A percentile compares a stretch with the other conserved stretches of the same genome.
Evolutionary conservation across 148 eudicot genomes (phyloP).

Genomic region (Selenicereus undatus): DNA sequence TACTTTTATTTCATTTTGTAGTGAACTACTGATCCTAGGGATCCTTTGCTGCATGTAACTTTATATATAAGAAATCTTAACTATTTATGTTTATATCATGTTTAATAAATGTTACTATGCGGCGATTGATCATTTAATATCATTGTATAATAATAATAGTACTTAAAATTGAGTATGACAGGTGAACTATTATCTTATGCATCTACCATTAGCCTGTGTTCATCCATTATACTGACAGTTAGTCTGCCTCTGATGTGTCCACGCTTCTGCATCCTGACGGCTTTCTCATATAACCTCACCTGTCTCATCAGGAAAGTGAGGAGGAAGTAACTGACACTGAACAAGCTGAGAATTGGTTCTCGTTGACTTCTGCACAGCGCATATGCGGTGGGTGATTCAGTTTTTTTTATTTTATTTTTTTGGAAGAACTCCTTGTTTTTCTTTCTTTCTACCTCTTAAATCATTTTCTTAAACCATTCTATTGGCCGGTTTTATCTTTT

Average conservation of each 20-base stretch:
- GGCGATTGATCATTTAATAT: background rate
- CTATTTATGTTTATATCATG: background rate
- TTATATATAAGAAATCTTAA: too few species aligned
- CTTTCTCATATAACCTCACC: slow-evolving; percentile 6
- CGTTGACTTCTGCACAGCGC: slow-evolving; percentile 96
- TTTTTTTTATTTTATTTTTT: background rate
- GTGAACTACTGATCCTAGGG: too few species aligned
- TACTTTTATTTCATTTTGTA: background rate
- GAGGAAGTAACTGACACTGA: slow-evolving; percentile 98
- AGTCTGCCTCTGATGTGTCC: slow-evolving; percentile 4
- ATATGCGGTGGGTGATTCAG: slow-evolving; percentile 64
- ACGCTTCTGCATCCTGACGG: background rate
- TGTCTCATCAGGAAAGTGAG: slow-evolving; percentile 74
- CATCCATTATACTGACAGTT: background rate
- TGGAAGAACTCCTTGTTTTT: background rate
- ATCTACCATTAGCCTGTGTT: too few species aligned
- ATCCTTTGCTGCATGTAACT: background rate
- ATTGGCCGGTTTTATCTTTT: too few species aligned
- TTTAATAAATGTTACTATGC: too few species aligned
- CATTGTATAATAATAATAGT: too few species aligned
- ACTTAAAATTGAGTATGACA: background rate
- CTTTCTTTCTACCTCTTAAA: background rate
- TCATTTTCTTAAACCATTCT: background rate
- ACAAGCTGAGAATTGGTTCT: slow-evolving; percentile 99
- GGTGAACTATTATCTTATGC: background rate